These are phyloP conservation scores for Vigna nakashimae DNA, from an alignment of 306 rosid species.

Conservation along the genomic window DNA sequence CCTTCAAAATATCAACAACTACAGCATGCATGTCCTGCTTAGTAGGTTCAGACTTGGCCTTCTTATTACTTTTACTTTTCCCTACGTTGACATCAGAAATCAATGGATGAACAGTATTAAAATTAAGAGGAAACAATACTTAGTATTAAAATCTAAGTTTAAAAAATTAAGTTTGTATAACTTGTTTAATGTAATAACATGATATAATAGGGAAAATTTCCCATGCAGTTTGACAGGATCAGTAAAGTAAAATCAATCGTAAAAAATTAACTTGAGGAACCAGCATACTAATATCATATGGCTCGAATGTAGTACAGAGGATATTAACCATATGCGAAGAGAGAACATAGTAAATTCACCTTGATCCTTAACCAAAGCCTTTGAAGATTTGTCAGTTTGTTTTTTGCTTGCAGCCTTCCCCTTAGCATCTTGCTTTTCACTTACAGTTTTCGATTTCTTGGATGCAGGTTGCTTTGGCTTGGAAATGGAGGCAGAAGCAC, in stretches of 20 bases:
- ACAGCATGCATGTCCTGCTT: slow-evolving; percentile 85
- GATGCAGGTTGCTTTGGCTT: slow-evolving; percentile 64
- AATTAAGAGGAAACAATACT: background rate
- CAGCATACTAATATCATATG: slow-evolving; percentile 2
- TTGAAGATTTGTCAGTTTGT: slow-evolving; percentile 41
- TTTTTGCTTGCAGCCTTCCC: slow-evolving; percentile 43
- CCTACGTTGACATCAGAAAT: slow-evolving; percentile 51
- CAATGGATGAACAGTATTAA: slow-evolving; percentile 29
- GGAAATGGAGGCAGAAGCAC: slow-evolving; percentile 62
- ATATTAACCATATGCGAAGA: background rate
- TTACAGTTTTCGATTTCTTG: slow-evolving; percentile 63
- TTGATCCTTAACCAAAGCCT: slow-evolving; percentile 71
- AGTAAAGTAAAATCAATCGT: background rate
- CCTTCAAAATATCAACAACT: slow-evolving; percentile 85
- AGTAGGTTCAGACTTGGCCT: slow-evolving; percentile 81
- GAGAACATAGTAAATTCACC: slow-evolving; percentile 54
- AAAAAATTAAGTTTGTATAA: background rate
- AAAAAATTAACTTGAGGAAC: background rate
- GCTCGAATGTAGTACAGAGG: background rate
- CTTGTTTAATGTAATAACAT: slow-evolving; percentile 7
- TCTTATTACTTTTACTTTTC: slow-evolving; percentile 81
- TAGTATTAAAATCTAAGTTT: background rate
- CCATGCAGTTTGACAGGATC: background rate
- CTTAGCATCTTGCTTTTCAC: slow-evolving; percentile 53
- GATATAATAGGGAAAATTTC: background rate